Conservation (phyloP, 169 alveolate species). For the Plasmodium inui region DNA sequence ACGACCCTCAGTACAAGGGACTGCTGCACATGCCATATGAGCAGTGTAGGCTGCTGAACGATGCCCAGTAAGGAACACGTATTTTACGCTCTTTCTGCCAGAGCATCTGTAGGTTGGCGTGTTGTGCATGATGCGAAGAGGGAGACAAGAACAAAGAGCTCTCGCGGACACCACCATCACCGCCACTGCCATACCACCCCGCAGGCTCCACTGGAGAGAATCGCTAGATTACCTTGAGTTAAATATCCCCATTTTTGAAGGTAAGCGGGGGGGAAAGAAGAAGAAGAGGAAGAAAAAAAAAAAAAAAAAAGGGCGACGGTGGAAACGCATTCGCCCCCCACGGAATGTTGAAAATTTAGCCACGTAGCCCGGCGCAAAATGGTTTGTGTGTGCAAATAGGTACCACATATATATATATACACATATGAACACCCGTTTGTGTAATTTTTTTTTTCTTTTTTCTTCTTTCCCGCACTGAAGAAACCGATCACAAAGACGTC, state of each 20-base stretch:
- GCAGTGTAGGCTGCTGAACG: conserved; percentile 13
- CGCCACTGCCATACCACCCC: too few relatives aligned
- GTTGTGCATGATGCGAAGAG: neutral
- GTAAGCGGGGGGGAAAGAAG: neutral
- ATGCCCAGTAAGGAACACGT: conserved; percentile 2
- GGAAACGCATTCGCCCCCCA: neutral
- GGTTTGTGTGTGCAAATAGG: neutral
- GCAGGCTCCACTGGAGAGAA: conserved; percentile 71
- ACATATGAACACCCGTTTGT: too few relatives aligned
- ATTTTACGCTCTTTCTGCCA: neutral
- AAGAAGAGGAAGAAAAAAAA: neutral
- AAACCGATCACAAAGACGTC: conserved; percentile 25
- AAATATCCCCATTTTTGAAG: conserved; percentile 63
- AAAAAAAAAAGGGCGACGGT: neutral
- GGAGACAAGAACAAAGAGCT: neutral
- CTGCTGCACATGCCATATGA: conserved; percentile 61
- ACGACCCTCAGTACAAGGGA: conserved; percentile 49
- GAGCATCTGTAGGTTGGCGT: neutral
- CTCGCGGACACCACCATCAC: neutral
- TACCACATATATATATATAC: neutral
- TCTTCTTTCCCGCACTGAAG: conserved; percentile 1
- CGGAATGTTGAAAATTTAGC: neutral
- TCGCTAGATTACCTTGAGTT: conserved; percentile 42
- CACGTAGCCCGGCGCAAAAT: neutral
- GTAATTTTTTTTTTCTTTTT: neutral